Percentiles rank a stretch among this genome's conserved stretches.
Conservation (phyloP, 208 protist genomes). For the Leishmania martiniquensis region DNA sequence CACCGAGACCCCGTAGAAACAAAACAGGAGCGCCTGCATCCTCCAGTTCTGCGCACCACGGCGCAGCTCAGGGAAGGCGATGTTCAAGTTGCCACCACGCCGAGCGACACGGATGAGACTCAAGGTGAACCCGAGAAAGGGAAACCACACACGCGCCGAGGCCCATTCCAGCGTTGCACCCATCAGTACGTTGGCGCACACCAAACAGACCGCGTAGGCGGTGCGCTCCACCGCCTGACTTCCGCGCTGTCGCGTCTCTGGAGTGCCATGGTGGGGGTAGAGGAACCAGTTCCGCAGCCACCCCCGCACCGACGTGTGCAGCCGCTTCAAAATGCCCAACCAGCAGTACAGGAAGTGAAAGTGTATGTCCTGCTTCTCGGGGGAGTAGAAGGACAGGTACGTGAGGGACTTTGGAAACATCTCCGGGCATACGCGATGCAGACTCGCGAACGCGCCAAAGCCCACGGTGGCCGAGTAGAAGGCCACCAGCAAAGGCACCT, state of each 20-base stretch:
- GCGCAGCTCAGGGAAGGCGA: background rate
- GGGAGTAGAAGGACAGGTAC: constrained; percentile 18
- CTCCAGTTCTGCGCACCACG: background rate
- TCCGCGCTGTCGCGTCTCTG: background rate
- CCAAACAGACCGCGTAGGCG: constrained; percentile 18
- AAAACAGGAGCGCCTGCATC: constrained; percentile 12
- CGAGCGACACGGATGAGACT: background rate
- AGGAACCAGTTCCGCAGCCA: constrained; percentile 16
- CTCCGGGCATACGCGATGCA: constrained; percentile 17
- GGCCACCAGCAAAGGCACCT: constrained; percentile 14
- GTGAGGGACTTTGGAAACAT: constrained; percentile 18
- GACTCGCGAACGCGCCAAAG: constrained; percentile 15
- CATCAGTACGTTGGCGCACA: constrained; percentile 22
- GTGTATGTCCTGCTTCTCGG: constrained; percentile 5
- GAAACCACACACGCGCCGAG: constrained; percentile 18
- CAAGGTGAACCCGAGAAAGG: constrained; percentile 6
- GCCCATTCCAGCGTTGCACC: constrained; percentile 16
- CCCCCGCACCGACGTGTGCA: background rate
- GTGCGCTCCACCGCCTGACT: constrained; percentile 7
- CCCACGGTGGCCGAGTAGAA: constrained; percentile 21
- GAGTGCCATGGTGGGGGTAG: background rate
- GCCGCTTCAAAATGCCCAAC: constrained; percentile 9
- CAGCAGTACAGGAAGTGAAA: constrained; percentile 18
- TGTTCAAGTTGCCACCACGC: background rate
- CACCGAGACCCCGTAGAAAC: constrained; percentile 22